Evolutionary conservation across 306 rosid species (phyloP).

Genomic region (Dalbergia cultrata): DNA sequence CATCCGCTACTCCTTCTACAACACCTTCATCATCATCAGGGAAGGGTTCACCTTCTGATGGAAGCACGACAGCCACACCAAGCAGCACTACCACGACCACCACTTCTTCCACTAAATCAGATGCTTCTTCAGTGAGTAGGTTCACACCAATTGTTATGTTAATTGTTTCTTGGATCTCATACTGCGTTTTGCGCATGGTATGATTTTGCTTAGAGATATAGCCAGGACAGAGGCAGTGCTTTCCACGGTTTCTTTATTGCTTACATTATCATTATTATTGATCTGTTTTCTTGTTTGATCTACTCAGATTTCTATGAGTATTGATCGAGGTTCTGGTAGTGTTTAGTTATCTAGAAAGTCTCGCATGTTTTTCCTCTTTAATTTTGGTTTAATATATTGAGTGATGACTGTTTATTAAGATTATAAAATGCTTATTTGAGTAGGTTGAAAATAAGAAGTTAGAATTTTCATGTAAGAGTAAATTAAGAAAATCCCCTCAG

Average conservation of each 20-base stretch:
- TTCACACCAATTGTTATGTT: conserved; percentile 47
- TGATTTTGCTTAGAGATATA: conserved; percentile 5
- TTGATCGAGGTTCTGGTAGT: conserved; percentile 23
- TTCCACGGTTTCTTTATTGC: conserved; percentile 35
- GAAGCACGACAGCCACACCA: conserved; percentile 49
- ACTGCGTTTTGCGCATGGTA: conserved; percentile 36
- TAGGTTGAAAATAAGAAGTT: background rate
- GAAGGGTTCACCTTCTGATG: conserved; percentile 48
- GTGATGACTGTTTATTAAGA: background rate
- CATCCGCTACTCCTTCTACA: conserved; percentile 47
- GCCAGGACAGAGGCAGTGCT: conserved; percentile 97
- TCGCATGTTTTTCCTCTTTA: conserved; percentile 2
- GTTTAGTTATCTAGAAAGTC: conserved; percentile 29
- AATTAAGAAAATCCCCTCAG: background rate
- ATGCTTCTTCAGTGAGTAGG: conserved; percentile 49
- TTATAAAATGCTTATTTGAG: conserved; percentile 5
- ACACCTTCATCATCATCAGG: conserved; percentile 46
- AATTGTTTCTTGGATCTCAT: conserved; percentile 49
- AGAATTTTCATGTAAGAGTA: background rate
- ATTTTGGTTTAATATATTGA: background rate
- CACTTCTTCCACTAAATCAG: conserved; percentile 42
- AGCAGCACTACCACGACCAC: conserved; percentile 25
- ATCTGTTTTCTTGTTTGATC: conserved; percentile 26
- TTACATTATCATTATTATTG: background rate
- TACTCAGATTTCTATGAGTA: conserved; percentile 27